These are phyloP conservation scores for Epichloe bromicola DNA, from an alignment of 2,329 filamentous ascomycete species.

Conservation along the genomic window DNA sequence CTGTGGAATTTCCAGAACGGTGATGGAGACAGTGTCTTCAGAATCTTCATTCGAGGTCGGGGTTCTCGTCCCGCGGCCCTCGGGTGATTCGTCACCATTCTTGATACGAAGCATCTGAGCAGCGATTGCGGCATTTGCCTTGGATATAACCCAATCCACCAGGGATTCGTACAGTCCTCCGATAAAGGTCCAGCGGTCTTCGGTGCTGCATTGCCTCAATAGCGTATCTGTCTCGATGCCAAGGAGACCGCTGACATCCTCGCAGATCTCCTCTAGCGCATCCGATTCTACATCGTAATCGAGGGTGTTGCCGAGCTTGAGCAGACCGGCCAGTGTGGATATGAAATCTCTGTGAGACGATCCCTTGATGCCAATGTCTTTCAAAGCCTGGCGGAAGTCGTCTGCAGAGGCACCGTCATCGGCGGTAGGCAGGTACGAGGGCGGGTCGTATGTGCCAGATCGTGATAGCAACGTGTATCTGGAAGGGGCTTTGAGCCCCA, in stretches of 20 bases:
- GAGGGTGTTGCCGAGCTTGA: conserved; percentile 85
- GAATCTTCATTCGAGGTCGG: conserved; percentile 58
- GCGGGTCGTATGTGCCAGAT: conserved; percentile 75
- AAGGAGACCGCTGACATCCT: conserved; percentile 77
- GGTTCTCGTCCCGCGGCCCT: conserved; percentile 47
- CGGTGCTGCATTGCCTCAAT: conserved; percentile 63
- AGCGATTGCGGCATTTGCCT: conserved; percentile 76
- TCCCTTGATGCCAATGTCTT: conserved; percentile 89
- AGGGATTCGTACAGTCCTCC: conserved; percentile 84
- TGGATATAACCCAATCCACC: conserved; percentile 85
- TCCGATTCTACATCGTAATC: conserved; percentile 79
- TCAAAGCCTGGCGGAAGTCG: conserved; percentile 77
- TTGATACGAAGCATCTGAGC: conserved; percentile 56
- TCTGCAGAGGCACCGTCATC: conserved; percentile 89
- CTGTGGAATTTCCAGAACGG: conserved; percentile 73
- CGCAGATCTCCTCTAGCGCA: conserved; percentile 69
- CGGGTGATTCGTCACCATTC: conserved; percentile 54
- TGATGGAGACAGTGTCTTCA: conserved; percentile 78
- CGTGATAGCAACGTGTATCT: conserved; percentile 67
- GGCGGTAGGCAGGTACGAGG: conserved; percentile 78
- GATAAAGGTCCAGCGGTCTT: conserved; percentile 72
- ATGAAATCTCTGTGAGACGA: conserved; percentile 70
- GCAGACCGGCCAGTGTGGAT: conserved; percentile 68
- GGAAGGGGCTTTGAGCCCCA: conserved; percentile 65
- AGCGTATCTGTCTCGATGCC: conserved; percentile 80